Evolutionary conservation across 768 basidiomycete species (phyloP), one percentile per base, ranked within the genome.

Genomic region (Podaxis sp.): DNA sequence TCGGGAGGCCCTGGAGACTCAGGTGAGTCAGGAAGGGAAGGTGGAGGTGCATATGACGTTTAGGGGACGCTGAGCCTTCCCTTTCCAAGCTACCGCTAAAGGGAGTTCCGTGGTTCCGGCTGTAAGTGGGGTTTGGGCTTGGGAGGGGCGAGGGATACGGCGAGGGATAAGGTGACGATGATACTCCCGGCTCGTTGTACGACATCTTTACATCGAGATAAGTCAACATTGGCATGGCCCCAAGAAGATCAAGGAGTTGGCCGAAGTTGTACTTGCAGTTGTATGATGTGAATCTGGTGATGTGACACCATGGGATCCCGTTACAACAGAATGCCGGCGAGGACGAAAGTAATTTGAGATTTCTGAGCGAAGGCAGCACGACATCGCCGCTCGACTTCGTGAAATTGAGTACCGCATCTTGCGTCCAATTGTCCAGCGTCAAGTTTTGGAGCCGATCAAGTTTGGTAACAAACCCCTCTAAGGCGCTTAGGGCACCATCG

Each of bases 161-260:
- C 27, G 59, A 61, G 13, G 59, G 59, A 48, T 60, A 60, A 14
- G 59, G 59, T 16, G 59, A 60, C 5, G 46, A 21, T 25, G 53
- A 23, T 35, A 61, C 59, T 1, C 59, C 59, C 7, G 59, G 52
- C 28, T 61, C 59, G n/a, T 55, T 61, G 25, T 61, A 61, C 14
- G 52, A 47, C 59, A 61, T 48, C 53, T 55, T 61, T 32, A 55
- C 35, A 40, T 61, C 59, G n/a, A 40, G 16, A 38, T 47, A 32
- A n/a, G 52, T 54, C 59, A 61, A 55, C 46, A 55, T 23, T 16
- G 59, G 59, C 59, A 61, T 61, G 11, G 52, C 52, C 36, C 44
- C 59, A 48, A 61, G 59, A 2, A 61, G 52, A 55, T 61, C 59
- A 37, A 61, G 46, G 35, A 61, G 52, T 50, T 61, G 59, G 14